phyloP scores from a whole-genome alignment of 306 rosid genomes.

The Ormosia semicastrata region DNA sequence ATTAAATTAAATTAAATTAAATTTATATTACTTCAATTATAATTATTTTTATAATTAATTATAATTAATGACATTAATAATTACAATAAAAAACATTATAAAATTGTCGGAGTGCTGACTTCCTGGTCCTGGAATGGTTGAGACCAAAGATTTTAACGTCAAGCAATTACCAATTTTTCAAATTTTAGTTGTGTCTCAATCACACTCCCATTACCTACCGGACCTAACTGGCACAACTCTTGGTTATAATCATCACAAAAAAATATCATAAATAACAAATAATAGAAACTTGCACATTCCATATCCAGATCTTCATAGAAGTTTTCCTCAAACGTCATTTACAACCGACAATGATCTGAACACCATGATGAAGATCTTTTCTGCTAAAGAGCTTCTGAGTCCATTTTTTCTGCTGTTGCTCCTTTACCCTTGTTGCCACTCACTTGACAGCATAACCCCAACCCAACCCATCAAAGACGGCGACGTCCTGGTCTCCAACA shows the following conservation, averaged over 20 bases:
- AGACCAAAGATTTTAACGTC: neutral
- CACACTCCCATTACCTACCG: neutral
- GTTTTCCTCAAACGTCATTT: neutral
- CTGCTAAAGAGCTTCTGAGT: neutral
- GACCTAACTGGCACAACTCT: neutral
- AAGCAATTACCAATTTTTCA: neutral
- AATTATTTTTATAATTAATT: no score
- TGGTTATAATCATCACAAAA: neutral
- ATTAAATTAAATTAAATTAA: no score
- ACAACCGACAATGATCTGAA: neutral
- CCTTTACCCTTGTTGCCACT: neutral
- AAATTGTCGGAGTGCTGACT: no score
- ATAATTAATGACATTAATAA: no score
- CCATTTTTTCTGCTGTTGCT: neutral
- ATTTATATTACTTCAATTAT: no score
- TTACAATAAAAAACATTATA: no score
- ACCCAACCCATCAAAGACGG: slow-evolving; percentile 46
- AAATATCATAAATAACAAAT: neutral
- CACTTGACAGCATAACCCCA: slow-evolving; percentile 39
- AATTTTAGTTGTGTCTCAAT: slow-evolving; percentile 22
- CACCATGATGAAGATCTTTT: no score
- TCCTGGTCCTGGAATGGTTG: no score
- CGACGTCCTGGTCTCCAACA: slow-evolving; percentile 45
- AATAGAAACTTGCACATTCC: neutral
- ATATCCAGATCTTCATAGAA: neutral